These are phyloP conservation scores for Dothidotthia symphoricarpi DNA, from an alignment of 2,329 filamentous ascomycete species.

Conservation along the genomic window DNA sequence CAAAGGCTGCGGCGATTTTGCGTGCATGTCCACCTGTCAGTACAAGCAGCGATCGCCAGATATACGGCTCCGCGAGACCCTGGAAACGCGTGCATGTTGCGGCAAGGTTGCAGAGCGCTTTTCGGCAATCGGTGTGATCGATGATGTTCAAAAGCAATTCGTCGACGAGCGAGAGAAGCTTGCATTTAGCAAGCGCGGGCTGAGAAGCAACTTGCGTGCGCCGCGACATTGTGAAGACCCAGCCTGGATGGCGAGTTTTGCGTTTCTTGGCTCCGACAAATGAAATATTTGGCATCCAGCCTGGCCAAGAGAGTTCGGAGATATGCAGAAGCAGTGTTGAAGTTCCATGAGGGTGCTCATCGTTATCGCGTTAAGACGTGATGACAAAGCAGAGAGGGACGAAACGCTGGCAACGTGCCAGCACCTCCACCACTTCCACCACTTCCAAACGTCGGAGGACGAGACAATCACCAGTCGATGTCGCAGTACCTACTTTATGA, in stretches of 20 bases:
- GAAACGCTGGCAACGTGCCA: too few species aligned
- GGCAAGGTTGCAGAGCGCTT: conserved; percentile 29
- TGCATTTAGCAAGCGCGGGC: conserved; percentile 13
- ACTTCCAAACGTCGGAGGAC: too few species aligned
- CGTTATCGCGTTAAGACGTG: too few species aligned
- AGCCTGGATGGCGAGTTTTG: conserved; percentile 28
- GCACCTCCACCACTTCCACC: too few species aligned
- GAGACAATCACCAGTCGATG: too few species aligned
- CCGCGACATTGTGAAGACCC: conserved; percentile 21
- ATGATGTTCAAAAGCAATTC: conserved; percentile 38
- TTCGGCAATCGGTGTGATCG: conserved; percentile 27
- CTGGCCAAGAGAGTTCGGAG: too few species aligned
- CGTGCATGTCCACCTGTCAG: conserved; percentile 27
- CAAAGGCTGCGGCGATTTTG: conserved; percentile 22
- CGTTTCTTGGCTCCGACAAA: conserved; percentile 28
- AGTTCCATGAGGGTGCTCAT: too few species aligned
- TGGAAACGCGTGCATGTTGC: conserved; percentile 33
- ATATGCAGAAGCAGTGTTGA: too few species aligned
- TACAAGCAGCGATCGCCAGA: conserved; percentile 34
- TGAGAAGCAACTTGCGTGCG: conserved; percentile 15
- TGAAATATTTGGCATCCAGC: conserved; percentile 24
- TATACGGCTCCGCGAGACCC: conserved; percentile 33
- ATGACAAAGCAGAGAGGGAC: too few species aligned
- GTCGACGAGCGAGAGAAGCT: conserved; percentile 32
- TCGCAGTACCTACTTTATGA: too few species aligned